Percentiles rank a stretch among this genome's conserved stretches.
Evolutionary conservation across 306 rosid genomes (phyloP).

Genomic region (Notholithocarpus densiflorus): DNA sequence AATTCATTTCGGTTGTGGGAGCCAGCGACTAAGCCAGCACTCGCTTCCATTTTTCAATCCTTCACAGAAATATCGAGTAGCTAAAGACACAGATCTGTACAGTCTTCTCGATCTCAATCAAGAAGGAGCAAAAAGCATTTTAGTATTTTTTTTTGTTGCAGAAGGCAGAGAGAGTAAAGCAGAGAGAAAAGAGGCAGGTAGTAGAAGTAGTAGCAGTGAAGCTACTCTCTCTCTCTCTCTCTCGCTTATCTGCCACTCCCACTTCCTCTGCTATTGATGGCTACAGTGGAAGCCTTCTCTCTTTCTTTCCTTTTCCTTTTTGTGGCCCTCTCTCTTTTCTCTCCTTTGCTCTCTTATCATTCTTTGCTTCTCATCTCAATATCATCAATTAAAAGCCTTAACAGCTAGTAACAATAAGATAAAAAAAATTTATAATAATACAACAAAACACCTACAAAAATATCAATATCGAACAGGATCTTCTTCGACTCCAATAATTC

Average conservation of each 20-base stretch:
- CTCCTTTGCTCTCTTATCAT: conserved; percentile 10
- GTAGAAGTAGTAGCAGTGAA: too few relatives aligned
- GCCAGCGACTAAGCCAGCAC: conserved; percentile 60
- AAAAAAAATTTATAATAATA: too few relatives aligned
- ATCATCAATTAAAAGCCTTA: background rate
- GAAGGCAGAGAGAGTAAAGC: too few relatives aligned
- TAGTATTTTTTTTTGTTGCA: too few relatives aligned
- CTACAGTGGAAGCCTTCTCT: background rate
- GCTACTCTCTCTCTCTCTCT: background rate
- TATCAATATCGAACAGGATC: background rate
- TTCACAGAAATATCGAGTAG: background rate
- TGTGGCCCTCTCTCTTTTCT: background rate
- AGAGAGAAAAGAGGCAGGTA: too few relatives aligned
- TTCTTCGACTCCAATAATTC: background rate
- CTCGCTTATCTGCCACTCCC: background rate
- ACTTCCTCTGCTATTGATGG: background rate
- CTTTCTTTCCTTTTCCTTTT: background rate
- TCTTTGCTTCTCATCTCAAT: background rate
- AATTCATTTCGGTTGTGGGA: conserved; percentile 63
- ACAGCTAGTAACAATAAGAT: background rate
- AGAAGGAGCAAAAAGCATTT: too few relatives aligned
- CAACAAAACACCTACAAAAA: background rate
- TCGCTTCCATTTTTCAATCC: conserved; percentile 33
- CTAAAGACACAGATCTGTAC: background rate
- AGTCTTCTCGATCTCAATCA: too few relatives aligned